Base-by-base conservation (phyloP, 345 rosid genomes). In the Dimocarpus longan region DNA sequence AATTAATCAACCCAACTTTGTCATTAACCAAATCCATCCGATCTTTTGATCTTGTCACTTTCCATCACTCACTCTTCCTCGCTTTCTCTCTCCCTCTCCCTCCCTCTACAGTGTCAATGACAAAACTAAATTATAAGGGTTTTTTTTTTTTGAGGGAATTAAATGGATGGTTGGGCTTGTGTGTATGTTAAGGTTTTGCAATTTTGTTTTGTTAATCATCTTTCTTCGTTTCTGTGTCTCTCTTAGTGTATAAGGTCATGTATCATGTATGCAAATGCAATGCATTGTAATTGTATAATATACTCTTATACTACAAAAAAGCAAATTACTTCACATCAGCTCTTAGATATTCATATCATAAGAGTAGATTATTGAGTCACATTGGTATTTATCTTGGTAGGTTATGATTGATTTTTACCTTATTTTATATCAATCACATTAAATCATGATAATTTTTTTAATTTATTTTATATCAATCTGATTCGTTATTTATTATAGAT, bases 131-230 rank as follows among this genome's bases (percentile, higher is more conserved):
- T 32, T 32, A 32, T 1, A 32, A n/a, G 46, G 78, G 37, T 26
- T 26, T 26, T 26, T 26, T 26, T 26, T 26, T 26, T 26, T 26
- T 26, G 28, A 26, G 28, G 28, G 28, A 32, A 3, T 32, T 32
- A 32, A 32, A 32, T 6, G 46, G 78, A 42, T 68, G 69, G 77
- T 78, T 75, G 68, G 88, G 78, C 57, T n/a, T 50, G 32, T 69
- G 84, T 80, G 82, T 74, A 54, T 21, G 15, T 32, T 32, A 48
- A 77, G 66, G 26, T n/a, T 16, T 50, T 21, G 32, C 79, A 8
- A 63, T 39, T 39, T 66, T 66, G 71, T 66, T 66, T 11, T 32
- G 37, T 32, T 32, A 32, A 22, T 44, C 16, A 24, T 26, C 64
- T 26, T 1, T 26, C n/a, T 42, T 16, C 21, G 63, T 66, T 32